These are phyloP conservation scores for Epichloe sibirici DNA, from an alignment of 2,329 filamentous ascomycete genomes.

Conservation along the genomic window DNA sequence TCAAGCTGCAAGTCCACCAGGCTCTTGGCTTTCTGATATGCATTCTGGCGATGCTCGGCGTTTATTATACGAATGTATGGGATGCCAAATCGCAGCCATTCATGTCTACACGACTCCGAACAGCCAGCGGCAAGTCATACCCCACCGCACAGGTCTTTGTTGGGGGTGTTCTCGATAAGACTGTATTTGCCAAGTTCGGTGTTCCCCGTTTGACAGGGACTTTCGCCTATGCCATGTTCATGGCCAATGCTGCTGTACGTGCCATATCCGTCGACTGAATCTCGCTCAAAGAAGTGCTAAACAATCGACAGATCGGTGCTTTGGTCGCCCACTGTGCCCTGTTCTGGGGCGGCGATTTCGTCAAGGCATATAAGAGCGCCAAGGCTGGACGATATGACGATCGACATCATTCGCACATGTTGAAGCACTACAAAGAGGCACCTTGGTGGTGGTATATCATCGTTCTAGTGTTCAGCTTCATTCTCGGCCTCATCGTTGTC, in stretches of 20 bases:
- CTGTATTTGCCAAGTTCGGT: constrained; percentile 29
- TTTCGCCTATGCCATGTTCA: constrained; percentile 42
- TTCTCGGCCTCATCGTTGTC: constrained; percentile 22
- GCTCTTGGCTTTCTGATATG: constrained; percentile 25
- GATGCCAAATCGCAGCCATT: constrained; percentile 19
- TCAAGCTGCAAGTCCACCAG: constrained; percentile 25
- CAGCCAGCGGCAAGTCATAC: constrained; percentile 27
- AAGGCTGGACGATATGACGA: constrained; percentile 29
- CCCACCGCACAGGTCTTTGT: constrained; percentile 27
- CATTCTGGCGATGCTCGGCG: constrained; percentile 20
- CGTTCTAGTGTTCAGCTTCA: constrained; percentile 19
- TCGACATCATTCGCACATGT: constrained; percentile 40
- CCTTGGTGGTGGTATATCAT: constrained; percentile 24
- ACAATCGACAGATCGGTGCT: constrained; percentile 35
- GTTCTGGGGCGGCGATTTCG: constrained; percentile 44
- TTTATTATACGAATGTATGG: constrained; percentile 32
- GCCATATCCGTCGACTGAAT: neutral
- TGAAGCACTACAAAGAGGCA: constrained; percentile 36
- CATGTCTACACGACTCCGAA: constrained; percentile 22
- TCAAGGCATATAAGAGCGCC: constrained; percentile 25
- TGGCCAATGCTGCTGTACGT: constrained; percentile 43
- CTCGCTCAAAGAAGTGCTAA: no score
- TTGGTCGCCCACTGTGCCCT: constrained; percentile 37
- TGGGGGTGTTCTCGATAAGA: constrained; percentile 28
- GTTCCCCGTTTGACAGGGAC: constrained; percentile 34